Evolutionary conservation across 2,329 filamentous ascomycete species (phyloP).

Genomic region (Periconia macrospinosa): DNA sequence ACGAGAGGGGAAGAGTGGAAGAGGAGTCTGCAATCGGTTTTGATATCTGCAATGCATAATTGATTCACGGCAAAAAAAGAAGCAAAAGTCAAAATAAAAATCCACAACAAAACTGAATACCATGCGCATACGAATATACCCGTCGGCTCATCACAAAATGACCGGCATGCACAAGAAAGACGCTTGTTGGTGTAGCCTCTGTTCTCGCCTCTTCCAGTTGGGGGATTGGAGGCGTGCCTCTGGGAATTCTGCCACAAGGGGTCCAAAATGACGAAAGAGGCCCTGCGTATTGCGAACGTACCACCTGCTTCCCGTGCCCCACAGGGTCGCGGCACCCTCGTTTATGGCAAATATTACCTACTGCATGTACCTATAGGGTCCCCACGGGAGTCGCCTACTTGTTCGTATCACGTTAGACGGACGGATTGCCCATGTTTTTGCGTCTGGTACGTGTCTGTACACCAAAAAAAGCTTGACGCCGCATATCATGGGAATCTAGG

Average conservation of each 20-base stretch:
- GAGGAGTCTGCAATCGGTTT: not conserved
- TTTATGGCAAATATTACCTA: not conserved
- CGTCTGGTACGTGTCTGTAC: not conserved
- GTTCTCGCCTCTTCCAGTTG: too few species aligned
- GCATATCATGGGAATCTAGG: not conserved
- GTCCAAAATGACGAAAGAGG: not conserved
- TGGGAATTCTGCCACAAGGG: not conserved
- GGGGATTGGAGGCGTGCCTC: too few species aligned
- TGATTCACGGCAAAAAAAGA: not conserved
- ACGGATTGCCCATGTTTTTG: not conserved
- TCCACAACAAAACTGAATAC: too few species aligned
- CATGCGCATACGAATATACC: too few species aligned
- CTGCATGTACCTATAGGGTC: not conserved
- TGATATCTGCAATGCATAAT: not conserved
- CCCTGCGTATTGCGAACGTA: slow-evolving; percentile 4
- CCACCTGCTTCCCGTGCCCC: not conserved
- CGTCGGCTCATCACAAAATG: not conserved
- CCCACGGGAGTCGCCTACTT: not conserved
- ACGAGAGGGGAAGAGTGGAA: not conserved
- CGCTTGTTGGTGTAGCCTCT: not conserved
- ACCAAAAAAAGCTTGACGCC: not conserved
- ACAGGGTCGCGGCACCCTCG: not conserved
- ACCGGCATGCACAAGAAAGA: too few species aligned
- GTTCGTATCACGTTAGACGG: not conserved
- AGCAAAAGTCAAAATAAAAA: not conserved